Base-by-base conservation (phyloP, 2,329 filamentous ascomycete species). In the Beauveria pseudobassiana region DNA sequence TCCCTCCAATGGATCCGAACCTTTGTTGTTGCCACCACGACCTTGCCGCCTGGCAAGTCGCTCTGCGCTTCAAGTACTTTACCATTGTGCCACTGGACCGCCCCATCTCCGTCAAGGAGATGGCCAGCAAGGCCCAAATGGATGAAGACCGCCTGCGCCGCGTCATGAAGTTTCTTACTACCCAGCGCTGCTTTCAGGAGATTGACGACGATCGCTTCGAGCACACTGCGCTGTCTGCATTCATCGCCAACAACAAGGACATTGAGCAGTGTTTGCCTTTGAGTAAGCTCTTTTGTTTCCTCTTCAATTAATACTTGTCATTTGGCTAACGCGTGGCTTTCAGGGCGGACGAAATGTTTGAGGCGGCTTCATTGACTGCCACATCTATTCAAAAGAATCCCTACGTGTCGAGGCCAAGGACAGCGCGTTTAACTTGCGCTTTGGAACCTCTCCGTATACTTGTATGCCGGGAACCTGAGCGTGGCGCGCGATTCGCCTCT, bases 61-160 rank as follows among this genome's bases (percentile, higher is more conserved):
- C 66, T 3, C 61, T 70, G 2, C 65, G 70, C 5, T 71, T 70
- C 48, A 38, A 66, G 2, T 69, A 72, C 48, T 72, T 72, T 62
- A 52, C 40, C 2, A 20, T 69, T 0, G 64, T 72, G 3, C 67
- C 67, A 1, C 28, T 40, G 2, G 51, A 65, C 5, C 62, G 64
- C 0, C 63, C 62, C 0, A 67, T 73, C 1, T 62, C 42, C 1
- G 2, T 71, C 5, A 26, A 60, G 1, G 63, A 67, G 3, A 61
- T 72, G 24, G 68, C 67, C 0, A 3, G 59, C 1, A 66, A 65
- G 12, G 65, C 65, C 3, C 64, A 66, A 0, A 22, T 69, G 7
- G 67, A 71, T 43, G 24, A 52, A 1, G 70, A 71, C 30, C 63
- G 69, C 5, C 55, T 63, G 0, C 34, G 48, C 9, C 69, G 69